Evolutionary conservation across 768 basidiomycete genomes (phyloP).

Genomic region (Astraeus odoratus): DNA sequence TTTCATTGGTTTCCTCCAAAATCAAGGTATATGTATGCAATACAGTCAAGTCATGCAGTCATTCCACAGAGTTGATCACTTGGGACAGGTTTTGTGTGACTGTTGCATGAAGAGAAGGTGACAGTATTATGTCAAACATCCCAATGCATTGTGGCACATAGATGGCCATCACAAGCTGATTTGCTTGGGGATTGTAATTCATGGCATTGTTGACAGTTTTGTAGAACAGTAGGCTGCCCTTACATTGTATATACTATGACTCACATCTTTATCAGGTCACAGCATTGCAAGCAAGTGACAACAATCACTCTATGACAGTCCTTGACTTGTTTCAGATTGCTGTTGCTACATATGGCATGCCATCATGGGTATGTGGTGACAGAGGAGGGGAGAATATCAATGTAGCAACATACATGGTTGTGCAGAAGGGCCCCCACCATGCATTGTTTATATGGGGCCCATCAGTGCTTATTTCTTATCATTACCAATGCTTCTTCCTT

Average conservation of each 20-base stretch:
- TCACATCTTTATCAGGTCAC: conserved; percentile 14
- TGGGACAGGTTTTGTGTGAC: conserved; percentile 4
- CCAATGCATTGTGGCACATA: conserved; percentile 19
- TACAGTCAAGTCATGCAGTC: conserved; percentile 18
- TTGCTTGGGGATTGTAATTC: conserved; percentile 20
- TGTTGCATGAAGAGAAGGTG: background rate
- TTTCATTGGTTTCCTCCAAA: conserved; percentile 23
- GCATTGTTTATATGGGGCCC: conserved; percentile 35
- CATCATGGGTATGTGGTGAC: conserved; percentile 28
- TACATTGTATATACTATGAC: background rate
- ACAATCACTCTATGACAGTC: conserved; percentile 23
- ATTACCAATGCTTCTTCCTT: background rate
- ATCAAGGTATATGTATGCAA: conserved; percentile 20
- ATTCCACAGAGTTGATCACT: conserved; percentile 10
- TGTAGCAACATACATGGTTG: conserved; percentile 22
- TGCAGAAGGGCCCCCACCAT: conserved; percentile 5
- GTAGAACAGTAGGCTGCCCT: conserved; percentile 13
- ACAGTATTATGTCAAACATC: conserved; percentile 10
- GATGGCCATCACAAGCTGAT: conserved; percentile 27
- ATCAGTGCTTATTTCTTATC: conserved; percentile 9
- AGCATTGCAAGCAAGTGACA: conserved; percentile 29
- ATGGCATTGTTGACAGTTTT: conserved; percentile 24
- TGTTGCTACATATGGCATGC: conserved; percentile 3
- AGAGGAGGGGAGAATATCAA: conserved; percentile 33
- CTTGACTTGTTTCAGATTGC: background rate